These are phyloP conservation scores for Saccharomyces jurei DNA, from an alignment of 805 yeast genomes.

Conservation along the genomic window DNA sequence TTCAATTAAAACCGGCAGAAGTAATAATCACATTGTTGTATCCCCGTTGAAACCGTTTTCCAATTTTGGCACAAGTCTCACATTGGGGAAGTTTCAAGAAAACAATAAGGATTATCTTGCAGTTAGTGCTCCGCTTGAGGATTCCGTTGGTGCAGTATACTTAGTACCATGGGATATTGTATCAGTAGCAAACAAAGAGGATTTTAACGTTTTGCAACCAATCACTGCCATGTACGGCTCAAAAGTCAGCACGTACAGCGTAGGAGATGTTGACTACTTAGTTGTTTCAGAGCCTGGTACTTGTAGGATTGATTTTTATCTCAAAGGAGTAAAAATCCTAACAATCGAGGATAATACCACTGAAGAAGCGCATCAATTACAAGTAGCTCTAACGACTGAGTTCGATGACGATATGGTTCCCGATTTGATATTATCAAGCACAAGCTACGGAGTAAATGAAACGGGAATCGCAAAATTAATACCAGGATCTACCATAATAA, in stretches of 20 bases:
- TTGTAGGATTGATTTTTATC: constrained; percentile 36
- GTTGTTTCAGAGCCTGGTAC: constrained; percentile 47
- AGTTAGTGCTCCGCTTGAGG: constrained; percentile 44
- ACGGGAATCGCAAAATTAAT: constrained; percentile 13
- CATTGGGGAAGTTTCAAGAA: constrained; percentile 35
- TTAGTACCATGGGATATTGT: constrained; percentile 34
- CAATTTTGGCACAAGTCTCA: constrained; percentile 41
- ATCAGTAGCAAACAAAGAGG: constrained; percentile 1
- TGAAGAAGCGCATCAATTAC: constrained; percentile 14
- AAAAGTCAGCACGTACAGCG: constrained; percentile 25
- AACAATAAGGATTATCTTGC: constrained; percentile 37
- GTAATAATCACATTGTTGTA: constrained; percentile 3
- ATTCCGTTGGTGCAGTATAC: constrained; percentile 37
- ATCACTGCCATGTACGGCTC: constrained; percentile 36
- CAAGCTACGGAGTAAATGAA: constrained; percentile 32
- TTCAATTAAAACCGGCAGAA: background rate
- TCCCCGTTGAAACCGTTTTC: constrained; percentile 23
- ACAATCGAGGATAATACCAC: constrained; percentile 19
- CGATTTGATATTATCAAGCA: constrained; percentile 40
- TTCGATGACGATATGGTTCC: constrained; percentile 33
- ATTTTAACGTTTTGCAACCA: constrained; percentile 1
- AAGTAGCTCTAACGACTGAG: constrained; percentile 34
- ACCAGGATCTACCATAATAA: constrained; percentile 10
- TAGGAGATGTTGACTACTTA: constrained; percentile 31
- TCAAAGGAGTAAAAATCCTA: constrained; percentile 16